Conservation (phyloP, 257 asterid species). For the Echium plantagineum region DNA sequence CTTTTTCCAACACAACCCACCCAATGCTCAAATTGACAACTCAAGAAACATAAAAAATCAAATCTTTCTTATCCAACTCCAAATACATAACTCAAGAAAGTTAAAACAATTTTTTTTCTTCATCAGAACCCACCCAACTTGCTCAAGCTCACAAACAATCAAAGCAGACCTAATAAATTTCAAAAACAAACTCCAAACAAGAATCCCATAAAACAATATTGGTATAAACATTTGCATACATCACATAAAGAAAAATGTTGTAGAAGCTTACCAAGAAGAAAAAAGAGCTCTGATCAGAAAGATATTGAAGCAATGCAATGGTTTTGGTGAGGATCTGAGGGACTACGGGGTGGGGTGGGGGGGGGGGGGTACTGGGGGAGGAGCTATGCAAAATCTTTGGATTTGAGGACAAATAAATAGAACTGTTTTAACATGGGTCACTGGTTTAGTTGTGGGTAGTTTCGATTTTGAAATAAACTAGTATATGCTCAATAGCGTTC, state of each 20-base stretch:
- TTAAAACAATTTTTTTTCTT: conserved; percentile 22
- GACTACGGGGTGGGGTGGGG: conserved; percentile 16
- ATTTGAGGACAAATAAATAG: not conserved
- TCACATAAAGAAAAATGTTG: conserved; percentile 5
- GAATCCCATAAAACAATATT: conserved; percentile 1
- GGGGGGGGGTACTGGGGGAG: too few relatives aligned
- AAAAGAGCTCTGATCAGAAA: conserved; percentile 17
- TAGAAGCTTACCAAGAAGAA: conserved; percentile 19
- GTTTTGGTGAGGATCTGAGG: conserved; percentile 28
- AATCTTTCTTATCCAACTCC: not conserved
- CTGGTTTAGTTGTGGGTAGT: not conserved
- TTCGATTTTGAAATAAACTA: not conserved
- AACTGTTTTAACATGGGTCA: not conserved
- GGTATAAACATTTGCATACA: not conserved
- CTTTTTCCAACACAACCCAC: conserved; percentile 8
- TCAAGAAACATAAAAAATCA: not conserved
- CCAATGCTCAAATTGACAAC: conserved; percentile 14
- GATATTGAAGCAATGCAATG: conserved; percentile 13
- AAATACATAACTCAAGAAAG: too few relatives aligned
- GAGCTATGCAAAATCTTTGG: conserved; percentile 1
- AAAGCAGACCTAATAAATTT: conserved; percentile 4
- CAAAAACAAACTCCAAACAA: not conserved
- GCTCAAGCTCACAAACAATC: conserved; percentile 9
- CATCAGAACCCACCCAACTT: conserved; percentile 7
- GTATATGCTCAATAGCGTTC: too few relatives aligned